Conservation (phyloP, 371 early-diverging fungal genomes). For the Mortierella polycephala region DNA sequence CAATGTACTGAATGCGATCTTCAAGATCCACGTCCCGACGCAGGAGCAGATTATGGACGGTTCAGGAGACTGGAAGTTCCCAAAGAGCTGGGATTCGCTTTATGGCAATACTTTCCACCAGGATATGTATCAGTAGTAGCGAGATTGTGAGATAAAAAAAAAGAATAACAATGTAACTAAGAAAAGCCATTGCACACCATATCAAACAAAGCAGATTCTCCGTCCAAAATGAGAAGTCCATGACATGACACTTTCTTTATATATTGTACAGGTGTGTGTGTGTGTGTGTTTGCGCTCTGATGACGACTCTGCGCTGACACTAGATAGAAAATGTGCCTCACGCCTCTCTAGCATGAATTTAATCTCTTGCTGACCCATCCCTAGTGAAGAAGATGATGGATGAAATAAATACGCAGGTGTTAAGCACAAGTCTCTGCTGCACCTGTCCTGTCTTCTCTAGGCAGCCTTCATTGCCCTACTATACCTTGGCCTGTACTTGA, state of each 20-base stretch:
- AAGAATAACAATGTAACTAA: no score
- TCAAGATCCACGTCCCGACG: constrained; percentile 49
- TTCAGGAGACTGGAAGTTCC: constrained; percentile 65
- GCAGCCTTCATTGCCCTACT: background rate
- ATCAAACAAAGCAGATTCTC: no score
- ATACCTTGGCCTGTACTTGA: constrained; percentile 83
- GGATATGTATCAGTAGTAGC: constrained; percentile 42
- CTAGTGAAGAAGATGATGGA: constrained; percentile 4
- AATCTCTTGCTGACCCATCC: constrained; percentile 53
- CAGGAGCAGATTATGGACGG: constrained; percentile 33
- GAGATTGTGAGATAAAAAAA: no score
- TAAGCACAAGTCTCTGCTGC: background rate
- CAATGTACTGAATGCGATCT: constrained; percentile 65
- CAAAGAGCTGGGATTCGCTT: constrained; percentile 72
- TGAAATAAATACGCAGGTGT: background rate
- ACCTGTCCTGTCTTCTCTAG: background rate
- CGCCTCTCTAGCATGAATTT: background rate
- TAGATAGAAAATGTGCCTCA: no score
- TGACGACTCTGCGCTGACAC: no score
- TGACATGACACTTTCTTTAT: no score
- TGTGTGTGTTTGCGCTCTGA: no score
- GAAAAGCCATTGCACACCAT: no score
- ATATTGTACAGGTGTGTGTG: no score
- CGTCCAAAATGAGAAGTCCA: no score
- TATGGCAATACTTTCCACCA: constrained; percentile 47